Evolutionary conservation across 345 rosid species (phyloP).

Genomic region (Isatis tinctoria): DNA sequence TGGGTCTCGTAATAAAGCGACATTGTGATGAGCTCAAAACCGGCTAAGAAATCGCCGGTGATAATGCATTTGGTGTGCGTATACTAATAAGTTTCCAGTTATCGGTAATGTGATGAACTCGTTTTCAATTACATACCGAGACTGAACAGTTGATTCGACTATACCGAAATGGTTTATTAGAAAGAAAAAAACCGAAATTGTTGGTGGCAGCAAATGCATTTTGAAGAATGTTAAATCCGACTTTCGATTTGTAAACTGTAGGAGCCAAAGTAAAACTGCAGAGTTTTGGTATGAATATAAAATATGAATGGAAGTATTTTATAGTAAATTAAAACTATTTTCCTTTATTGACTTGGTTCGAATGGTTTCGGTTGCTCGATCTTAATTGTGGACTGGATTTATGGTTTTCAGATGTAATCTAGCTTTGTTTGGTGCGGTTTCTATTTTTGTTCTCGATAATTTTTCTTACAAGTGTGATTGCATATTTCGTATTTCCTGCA

Average conservation of each 20-base stretch:
- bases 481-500: slow-evolving; percentile 8
- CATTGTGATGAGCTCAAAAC: not conserved
- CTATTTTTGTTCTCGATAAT: slow-evolving; percentile 8
- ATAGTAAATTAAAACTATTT: not conserved
- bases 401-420: slow-evolving; percentile 8
- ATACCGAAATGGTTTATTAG: not conserved
- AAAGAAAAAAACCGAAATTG: not conserved
- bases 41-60: not conserved
- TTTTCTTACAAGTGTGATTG: not conserved
- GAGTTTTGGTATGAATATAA: not conserved
- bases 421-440: slow-evolving; percentile 15
- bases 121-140: not conserved
- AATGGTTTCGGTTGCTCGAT: slow-evolving; percentile 1
- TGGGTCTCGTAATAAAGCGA: not conserved
- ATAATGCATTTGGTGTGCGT: not conserved
- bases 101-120: not conserved
- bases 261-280: not conserved
- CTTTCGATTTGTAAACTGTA: not conserved
- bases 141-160: not conserved
- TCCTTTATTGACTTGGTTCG: slow-evolving; percentile 3
- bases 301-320: not conserved
- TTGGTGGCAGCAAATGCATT: not conserved
- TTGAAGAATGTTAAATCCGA: not conserved
- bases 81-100: not conserved
- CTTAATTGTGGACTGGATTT: not conserved